These are phyloP conservation scores for Albizia julibrissin DNA, from an alignment of 306 rosid species.

Conservation along the genomic window DNA sequence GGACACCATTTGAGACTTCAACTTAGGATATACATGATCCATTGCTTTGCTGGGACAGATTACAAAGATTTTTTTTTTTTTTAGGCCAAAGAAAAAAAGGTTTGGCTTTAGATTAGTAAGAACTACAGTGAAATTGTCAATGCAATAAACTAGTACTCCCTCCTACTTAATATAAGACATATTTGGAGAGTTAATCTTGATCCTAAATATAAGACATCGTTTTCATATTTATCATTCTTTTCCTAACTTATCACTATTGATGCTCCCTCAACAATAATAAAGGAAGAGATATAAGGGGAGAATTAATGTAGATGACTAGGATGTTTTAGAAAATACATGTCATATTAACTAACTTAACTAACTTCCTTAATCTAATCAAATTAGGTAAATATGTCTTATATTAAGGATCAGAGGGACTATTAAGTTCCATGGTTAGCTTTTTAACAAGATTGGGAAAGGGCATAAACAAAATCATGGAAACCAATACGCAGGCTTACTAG, in stretches of 20 bases:
- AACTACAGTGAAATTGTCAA: not conserved
- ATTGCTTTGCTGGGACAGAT: not conserved
- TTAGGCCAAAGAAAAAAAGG: not conserved
- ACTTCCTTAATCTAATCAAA: no score
- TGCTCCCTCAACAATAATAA: no score
- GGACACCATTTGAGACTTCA: not conserved
- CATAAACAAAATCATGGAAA: not conserved
- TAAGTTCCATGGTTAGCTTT: not conserved
- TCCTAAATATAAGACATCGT: no score
- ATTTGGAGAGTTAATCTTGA: no score
- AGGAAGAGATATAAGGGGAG: no score
- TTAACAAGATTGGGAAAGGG: not conserved
- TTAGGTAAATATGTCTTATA: no score
- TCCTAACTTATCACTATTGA: no score
- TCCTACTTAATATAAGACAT: no score
- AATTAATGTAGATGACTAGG: no score
- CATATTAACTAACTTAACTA: no score
- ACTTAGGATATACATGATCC: not conserved
- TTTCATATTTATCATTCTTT: no score
- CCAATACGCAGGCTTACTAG: not conserved
- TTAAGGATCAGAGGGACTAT: not conserved
- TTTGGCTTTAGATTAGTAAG: not conserved
- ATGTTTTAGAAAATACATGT: no score
- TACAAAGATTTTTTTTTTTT: not conserved
- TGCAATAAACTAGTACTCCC: not conserved